These are phyloP conservation scores for Coriaria nepalensis DNA, from an alignment of 306 rosid genomes.

Conservation along the genomic window DNA sequence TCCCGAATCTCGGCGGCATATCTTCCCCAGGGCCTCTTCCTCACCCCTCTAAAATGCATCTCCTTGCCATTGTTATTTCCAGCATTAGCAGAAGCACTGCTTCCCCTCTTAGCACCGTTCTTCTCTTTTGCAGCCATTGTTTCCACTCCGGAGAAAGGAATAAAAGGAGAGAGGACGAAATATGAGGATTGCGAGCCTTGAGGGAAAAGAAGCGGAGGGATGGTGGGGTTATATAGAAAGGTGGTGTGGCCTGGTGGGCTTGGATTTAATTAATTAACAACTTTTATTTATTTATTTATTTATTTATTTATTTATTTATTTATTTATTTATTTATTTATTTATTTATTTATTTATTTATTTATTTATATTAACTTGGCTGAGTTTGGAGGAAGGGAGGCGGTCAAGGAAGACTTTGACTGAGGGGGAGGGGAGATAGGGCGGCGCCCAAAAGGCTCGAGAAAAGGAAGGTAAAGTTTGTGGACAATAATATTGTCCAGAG, in stretches of 20 bases:
- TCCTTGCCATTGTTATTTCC: conserved; percentile 7
- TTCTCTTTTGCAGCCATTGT: conserved; percentile 12
- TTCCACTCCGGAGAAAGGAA: not conserved
- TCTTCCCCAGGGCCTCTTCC: conserved; percentile 22
- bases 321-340: not conserved
- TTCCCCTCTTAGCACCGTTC: not conserved
- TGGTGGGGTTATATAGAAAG: conserved; percentile 2
- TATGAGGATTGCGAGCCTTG: not conserved
- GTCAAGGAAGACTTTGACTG: conserved; percentile 20
- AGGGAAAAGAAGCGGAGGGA: not conserved
- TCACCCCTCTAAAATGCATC: conserved; percentile 15
- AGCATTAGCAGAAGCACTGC: not conserved
- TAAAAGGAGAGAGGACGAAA: not conserved
- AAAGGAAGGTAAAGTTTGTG: conserved; percentile 1
- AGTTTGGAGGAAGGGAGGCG: not conserved
- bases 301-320: not conserved
- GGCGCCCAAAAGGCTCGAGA: conserved; percentile 15
- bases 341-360: not conserved
- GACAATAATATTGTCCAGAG: not conserved
- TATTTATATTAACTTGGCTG: not conserved
- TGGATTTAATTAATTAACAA: too few species aligned
- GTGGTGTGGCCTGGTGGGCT: not conserved
- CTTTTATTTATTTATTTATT: too few species aligned
- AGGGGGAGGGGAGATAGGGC: conserved; percentile 3
- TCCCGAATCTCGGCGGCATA: conserved; percentile 23